Base-by-base conservation (phyloP, 371 early-diverging fungal genomes). In the Blastocladiella emersonii region DNA sequence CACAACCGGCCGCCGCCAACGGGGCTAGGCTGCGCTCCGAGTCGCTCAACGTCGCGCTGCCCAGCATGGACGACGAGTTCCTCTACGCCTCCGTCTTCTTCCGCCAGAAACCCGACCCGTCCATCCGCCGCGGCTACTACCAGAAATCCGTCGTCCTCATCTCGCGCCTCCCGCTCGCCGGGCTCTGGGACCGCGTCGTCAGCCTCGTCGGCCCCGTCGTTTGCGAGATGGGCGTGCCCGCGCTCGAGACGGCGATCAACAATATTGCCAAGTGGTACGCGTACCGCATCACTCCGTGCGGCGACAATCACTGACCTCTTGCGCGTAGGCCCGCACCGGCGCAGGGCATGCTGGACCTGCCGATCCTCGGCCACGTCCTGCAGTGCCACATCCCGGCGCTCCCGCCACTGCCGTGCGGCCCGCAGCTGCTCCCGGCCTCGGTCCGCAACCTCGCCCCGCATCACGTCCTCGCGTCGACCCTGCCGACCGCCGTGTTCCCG, bases 41-140 rank as follows among this genome's bases (percentile, higher is more conserved):
- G 10, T 44, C 45, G 45, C 8, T 44, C 12, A 3, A 12, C 23
- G 45, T 44, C 23, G 3, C 45, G 19, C 5, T 59, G 30, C 59
- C 59, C 0, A 8, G 21, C 37, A 59, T 59, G 36, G 82, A 79
- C 62, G 88, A 88, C 56, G 87, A 85, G 45, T 89, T 84, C 68
- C 75, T 88, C 10, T 88, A 95, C 70, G 94, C 91, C 32, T 93
- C 92, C 75, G 93, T 92, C 6, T 93, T 93, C 68, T 97, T 97
- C 69, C 81, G 95, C 36, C 98, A 95, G 68, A 84, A 88, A 71
- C 82, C 83, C 69, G 94, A 95, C 72, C 72, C 84, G 6, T 74
- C 80, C 37, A 86, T 92, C 66, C 77, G 88, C 34, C 82, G 98
- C 43, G 98, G 98, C 8, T 94, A 87, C 66, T 91, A 92, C 70